Base-by-base conservation (phyloP, 129 eudicot genomes). In the Flaveria trinervia region DNA sequence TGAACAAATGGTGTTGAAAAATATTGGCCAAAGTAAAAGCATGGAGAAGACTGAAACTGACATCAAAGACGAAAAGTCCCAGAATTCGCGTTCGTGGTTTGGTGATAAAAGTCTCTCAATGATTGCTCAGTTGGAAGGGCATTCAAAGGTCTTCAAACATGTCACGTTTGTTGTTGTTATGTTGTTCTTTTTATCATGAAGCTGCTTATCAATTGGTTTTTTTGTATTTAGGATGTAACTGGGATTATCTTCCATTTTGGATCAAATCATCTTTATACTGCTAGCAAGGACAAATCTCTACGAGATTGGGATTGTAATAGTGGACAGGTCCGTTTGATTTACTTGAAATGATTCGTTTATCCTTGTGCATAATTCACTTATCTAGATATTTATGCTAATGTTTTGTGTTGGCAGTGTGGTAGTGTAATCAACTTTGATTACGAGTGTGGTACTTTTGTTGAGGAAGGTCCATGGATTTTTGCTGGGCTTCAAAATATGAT, bases 231-330 rank as follows among this genome's bases (percentile, higher is more conserved):
- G 95, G 90, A 79, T 44, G 80, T 89, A 60, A 78, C 87, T 43
- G 96, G 96, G 77, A 81, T 92, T 61, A 77, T 87, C 9, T 83
- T 87, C 17, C 92, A 93, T 3, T 70, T 72, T 73, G 93, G 86
- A 55, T 82, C 87, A 45, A 79, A 78, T 72, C 81, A 84, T 79
- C 90, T 92, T 5, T 85, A 52, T 64, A 83, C 86, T 7, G 82
- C 81, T 14, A 77, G 96, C 64, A 85, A 86, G 80, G 98, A 90
- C 48, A 79, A 77, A 59, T 73, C 89, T 44, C 8, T 90, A 66
- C 83, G 92, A 41, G 80, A 78, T 75, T 88, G 92, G 98, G 84
- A 92, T 83, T 92, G 96, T 79, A 74, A 86, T 48, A 90, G 83
- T 60, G 94, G 96, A 7, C 87, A 85, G 92, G 92, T 89, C 25